Percentiles rank a stretch among this genome's conserved stretches.
These are phyloP conservation scores for Pyrenochaeta sp. DNA, from an alignment of 2,329 filamentous ascomycete species.

Conservation along the genomic window DNA sequence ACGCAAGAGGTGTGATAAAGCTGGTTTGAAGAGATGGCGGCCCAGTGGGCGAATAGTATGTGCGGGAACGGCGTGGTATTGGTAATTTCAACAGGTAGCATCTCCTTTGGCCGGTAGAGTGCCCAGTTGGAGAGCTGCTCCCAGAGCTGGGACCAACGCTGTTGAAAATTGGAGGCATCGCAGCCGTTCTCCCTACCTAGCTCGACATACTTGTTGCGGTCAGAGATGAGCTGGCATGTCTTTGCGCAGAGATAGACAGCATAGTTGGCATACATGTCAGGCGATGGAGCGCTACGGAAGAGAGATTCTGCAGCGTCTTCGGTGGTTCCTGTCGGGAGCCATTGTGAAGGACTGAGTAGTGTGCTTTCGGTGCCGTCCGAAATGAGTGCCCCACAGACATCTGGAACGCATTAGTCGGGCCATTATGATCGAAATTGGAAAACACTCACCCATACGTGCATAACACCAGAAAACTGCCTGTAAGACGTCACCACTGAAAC, in stretches of 20 bases:
- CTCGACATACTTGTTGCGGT: conserved; percentile 59
- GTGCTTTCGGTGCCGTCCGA: conserved; percentile 58
- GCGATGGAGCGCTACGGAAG: conserved; percentile 48
- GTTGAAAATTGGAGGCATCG: conserved; percentile 51
- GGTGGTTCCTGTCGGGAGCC: conserved; percentile 50
- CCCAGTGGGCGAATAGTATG: conserved; percentile 63
- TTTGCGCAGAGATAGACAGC: conserved; percentile 60
- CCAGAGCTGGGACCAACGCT: conserved; percentile 61
- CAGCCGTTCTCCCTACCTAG: conserved; percentile 58
- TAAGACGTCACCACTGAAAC: conserved; percentile 59
- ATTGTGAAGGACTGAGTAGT: conserved; percentile 58
- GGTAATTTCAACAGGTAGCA: conserved; percentile 57
- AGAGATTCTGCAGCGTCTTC: conserved; percentile 35
- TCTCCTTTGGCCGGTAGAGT: conserved; percentile 56
- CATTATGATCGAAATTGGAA: background rate
- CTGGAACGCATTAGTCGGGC: conserved; percentile 21
- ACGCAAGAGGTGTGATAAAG: conserved; percentile 66
- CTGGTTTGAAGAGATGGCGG: conserved; percentile 66
- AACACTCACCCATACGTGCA: conserved; percentile 57
- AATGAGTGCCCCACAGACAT: conserved; percentile 63
- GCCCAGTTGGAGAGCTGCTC: conserved; percentile 61
- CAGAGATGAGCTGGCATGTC: conserved; percentile 59
- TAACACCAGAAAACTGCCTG: conserved; percentile 65
- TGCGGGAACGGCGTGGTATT: conserved; percentile 59
- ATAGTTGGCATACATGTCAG: conserved; percentile 62